Evolutionary conservation across 2,329 filamentous ascomycete species (phyloP).

Genomic region (Aureobasidium zeae): DNA sequence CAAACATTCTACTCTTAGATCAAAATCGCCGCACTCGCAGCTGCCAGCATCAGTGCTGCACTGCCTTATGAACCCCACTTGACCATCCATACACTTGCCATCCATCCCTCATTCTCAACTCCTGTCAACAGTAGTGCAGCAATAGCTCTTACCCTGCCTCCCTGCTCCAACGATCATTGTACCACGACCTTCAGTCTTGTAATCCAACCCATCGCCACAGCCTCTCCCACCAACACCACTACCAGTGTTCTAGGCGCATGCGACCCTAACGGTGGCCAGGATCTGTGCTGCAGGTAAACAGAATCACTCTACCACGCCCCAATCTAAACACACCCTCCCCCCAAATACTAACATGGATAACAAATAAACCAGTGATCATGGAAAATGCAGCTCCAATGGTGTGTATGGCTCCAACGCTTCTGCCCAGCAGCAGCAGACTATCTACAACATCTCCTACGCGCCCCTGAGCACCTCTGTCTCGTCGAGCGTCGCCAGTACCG

Average conservation of each 20-base stretch:
- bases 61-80: background rate
- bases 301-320: background rate
- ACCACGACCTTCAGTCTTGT: background rate
- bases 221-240: background rate
- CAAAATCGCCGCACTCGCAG: background rate
- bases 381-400: background rate
- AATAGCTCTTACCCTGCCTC: no score
- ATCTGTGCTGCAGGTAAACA: background rate
- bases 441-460: background rate
- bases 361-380: no score
- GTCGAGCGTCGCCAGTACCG: no score
- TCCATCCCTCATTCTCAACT: background rate
- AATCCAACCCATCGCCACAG: background rate
- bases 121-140: background rate
- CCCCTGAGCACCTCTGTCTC: background rate
- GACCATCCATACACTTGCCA: background rate
- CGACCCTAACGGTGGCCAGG: background rate
- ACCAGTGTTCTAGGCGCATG: background rate
- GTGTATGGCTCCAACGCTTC: background rate
- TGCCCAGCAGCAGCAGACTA: no score
- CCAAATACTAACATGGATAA: no score
- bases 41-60: background rate
- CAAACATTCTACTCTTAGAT: background rate
- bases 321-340: no score
- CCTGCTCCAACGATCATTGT: no score